Percentiles rank a stretch among this genome's conserved stretches.
These are phyloP conservation scores for Leccinum imitatum DNA, from an alignment of 768 basidiomycete species.

Conservation along the genomic window DNA sequence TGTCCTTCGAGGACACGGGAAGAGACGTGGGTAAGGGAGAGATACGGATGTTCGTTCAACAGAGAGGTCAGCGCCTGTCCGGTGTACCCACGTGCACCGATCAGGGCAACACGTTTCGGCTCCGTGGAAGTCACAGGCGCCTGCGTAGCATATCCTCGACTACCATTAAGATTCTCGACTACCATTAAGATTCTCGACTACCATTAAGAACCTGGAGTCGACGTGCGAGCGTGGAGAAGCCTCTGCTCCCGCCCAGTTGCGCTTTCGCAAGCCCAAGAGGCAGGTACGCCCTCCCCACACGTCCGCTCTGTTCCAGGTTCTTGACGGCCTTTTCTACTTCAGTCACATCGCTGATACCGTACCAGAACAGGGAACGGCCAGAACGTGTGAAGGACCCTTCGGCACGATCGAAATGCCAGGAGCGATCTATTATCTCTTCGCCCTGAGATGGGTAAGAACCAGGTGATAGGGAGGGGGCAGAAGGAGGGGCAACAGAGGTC, in stretches of 20 bases:
- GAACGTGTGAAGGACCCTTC: constrained; percentile 97
- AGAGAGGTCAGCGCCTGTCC: constrained; percentile 88
- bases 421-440: constrained; percentile 80
- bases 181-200: constrained; percentile 33
- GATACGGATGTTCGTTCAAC: constrained; percentile 84
- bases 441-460: constrained; percentile 40
- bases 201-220: constrained; percentile 40
- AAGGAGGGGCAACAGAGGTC: constrained; percentile 54
- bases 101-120: constrained; percentile 88
- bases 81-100: constrained; percentile 95
- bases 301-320: constrained; percentile 68
- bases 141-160: constrained; percentile 80
- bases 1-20: constrained; percentile 91
- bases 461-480: constrained; percentile 8
- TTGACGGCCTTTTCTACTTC: constrained; percentile 89
- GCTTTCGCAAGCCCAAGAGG: constrained; percentile 41
- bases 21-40: constrained; percentile 92
- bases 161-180: constrained; percentile 38
- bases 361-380: constrained; percentile 96
- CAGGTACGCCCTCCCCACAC: constrained; percentile 87
- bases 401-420: constrained; percentile 98
- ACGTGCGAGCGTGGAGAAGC: constrained; percentile 28
- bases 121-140: constrained; percentile 48
- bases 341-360: constrained; percentile 85
- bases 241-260: constrained; percentile 23